Conservation (phyloP, 768 basidiomycete genomes). For the Trametes cinnabarina region DNA sequence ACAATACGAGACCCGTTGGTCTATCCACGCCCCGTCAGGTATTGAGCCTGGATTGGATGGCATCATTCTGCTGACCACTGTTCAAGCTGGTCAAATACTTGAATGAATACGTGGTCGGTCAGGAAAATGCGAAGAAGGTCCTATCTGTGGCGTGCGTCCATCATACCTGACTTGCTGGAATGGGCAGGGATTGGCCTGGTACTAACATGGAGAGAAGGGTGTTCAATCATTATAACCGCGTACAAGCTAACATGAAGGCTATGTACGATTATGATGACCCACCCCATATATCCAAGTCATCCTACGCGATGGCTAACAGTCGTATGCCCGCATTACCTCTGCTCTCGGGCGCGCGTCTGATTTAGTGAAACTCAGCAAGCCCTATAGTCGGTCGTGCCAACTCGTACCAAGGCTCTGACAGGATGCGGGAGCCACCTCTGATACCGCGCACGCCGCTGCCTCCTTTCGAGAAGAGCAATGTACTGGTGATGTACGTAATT, state of each 20-base stretch:
- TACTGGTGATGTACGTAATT: slow-evolving; percentile 75
- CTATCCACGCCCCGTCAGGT: slow-evolving; percentile 62
- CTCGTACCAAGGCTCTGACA: not conserved
- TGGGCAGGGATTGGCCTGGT: too few relatives aligned
- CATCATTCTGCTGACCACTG: not conserved
- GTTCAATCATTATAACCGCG: slow-evolving; percentile 93
- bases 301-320: not conserved
- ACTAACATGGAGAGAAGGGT: slow-evolving; percentile 48
- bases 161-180: not conserved
- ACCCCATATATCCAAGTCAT: slow-evolving; percentile 17
- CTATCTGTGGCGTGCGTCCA: slow-evolving; percentile 85
- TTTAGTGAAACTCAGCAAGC: not conserved
- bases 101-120: slow-evolving; percentile 87
- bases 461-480: slow-evolving; percentile 93
- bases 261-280: slow-evolving; percentile 21
- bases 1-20: slow-evolving; percentile 42
- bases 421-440: slow-evolving; percentile 27
- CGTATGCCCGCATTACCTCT: not conserved
- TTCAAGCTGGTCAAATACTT: slow-evolving; percentile 78
- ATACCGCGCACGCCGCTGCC: slow-evolving; percentile 46
- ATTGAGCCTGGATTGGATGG: not conserved
- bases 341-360: not conserved
- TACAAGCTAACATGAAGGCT: slow-evolving; percentile 58
- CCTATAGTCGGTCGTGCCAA: not conserved
- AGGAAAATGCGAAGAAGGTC: slow-evolving; percentile 90